phyloP scores from a whole-genome alignment of 2,329 filamentous ascomycete genomes.

The Exophiala alcalophila region DNA sequence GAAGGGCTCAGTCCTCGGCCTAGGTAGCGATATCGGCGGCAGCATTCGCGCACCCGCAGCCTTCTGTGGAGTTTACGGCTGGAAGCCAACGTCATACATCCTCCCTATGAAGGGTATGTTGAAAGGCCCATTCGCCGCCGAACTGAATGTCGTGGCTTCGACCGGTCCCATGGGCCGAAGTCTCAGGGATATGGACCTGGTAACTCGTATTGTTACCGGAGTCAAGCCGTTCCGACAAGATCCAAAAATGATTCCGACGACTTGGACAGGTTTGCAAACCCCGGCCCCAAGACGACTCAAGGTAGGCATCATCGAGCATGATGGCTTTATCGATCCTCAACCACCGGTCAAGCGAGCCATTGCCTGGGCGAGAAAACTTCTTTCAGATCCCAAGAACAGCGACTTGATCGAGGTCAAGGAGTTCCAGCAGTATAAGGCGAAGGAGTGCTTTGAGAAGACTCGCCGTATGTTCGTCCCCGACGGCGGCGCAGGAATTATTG shows the following conservation, averaged over 20 bases:
- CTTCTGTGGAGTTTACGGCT: slow-evolving; percentile 41
- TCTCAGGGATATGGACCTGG: slow-evolving; percentile 48
- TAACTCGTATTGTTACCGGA: slow-evolving; percentile 41
- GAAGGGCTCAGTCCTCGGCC: slow-evolving; percentile 52
- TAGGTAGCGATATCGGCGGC: slow-evolving; percentile 54
- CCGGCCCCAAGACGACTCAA: slow-evolving; percentile 38
- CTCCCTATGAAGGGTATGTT: slow-evolving; percentile 35
- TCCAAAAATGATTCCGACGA: slow-evolving; percentile 48
- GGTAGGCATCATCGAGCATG: slow-evolving; percentile 63
- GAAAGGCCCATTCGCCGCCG: slow-evolving; percentile 9
- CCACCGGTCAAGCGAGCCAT: slow-evolving; percentile 58
- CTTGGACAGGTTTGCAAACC: slow-evolving; percentile 43
- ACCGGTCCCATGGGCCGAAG: slow-evolving; percentile 32
- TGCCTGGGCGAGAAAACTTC: slow-evolving; percentile 39
- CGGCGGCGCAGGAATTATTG: slow-evolving; percentile 1
- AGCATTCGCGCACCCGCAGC: slow-evolving; percentile 41
- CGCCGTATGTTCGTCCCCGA: slow-evolving; percentile 17
- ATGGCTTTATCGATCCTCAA: slow-evolving; percentile 64
- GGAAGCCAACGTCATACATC: slow-evolving; percentile 41
- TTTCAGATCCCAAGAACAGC: slow-evolving; percentile 31
- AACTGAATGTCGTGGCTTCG: slow-evolving; percentile 20
- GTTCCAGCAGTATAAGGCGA: slow-evolving; percentile 17
- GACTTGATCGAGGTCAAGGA: slow-evolving; percentile 50
- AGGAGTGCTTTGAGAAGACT: slow-evolving; percentile 11
- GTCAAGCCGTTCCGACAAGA: slow-evolving; percentile 54